Evolutionary conservation across 352 stramenopile species (phyloP).

Genomic region (Globisporangium nagaii): DNA sequence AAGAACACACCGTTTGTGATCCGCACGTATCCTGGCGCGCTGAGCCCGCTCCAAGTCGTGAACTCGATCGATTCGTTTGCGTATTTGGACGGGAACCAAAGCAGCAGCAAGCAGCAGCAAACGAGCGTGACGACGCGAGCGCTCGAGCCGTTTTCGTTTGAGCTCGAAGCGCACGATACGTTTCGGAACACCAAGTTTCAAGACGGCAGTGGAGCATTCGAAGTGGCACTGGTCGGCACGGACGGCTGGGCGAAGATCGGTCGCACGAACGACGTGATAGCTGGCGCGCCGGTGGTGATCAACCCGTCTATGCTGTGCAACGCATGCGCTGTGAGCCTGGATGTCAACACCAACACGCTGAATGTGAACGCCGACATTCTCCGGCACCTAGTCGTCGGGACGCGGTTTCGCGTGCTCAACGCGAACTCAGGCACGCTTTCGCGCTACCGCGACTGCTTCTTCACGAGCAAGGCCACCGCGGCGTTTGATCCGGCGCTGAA

Average conservation of each 20-base stretch:
- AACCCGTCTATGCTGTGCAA: constrained; percentile 46
- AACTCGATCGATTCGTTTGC: constrained; percentile 60
- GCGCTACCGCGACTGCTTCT: constrained; percentile 57
- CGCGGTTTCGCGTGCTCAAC: constrained; percentile 53
- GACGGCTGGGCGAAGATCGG: constrained; percentile 85
- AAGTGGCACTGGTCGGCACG: constrained; percentile 77
- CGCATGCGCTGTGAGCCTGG: constrained; percentile 48
- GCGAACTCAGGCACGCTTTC: constrained; percentile 56
- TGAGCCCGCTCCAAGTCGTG: constrained; percentile 46
- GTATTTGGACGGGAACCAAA: constrained; percentile 15
- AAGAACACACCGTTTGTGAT: constrained; percentile 53
- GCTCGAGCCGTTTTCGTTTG: constrained; percentile 54
- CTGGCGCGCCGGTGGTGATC: constrained; percentile 28
- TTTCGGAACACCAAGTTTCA: constrained; percentile 86
- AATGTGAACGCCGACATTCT: constrained; percentile 56
- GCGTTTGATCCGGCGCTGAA: constrained; percentile 26
- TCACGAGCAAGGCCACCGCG: constrained; percentile 44
- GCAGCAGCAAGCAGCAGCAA: constrained; percentile 15
- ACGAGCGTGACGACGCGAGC: constrained; percentile 28
- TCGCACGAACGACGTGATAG: constrained; percentile 76
- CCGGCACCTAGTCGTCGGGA: constrained; percentile 43
- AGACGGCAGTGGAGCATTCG: constrained; percentile 70
- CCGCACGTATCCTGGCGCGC: constrained; percentile 66
- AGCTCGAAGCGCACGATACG: constrained; percentile 72
- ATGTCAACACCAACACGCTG: constrained; percentile 33